Evolutionary conservation across 805 yeast species (phyloP).

Genomic region (Ogataea trehalophila): DNA sequence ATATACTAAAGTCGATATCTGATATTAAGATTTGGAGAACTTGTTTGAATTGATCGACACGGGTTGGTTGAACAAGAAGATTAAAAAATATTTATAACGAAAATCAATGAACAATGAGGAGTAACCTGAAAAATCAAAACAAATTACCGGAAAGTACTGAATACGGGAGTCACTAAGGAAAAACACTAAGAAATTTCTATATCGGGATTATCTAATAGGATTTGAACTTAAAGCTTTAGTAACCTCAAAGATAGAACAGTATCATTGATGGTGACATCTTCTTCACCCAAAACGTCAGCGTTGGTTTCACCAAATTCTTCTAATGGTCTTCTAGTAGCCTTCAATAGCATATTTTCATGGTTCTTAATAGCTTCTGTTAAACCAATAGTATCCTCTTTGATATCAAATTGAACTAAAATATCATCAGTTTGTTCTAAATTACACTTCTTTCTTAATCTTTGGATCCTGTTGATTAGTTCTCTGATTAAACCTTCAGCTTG

Average conservation of each 20-base stretch:
- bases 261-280: conserved; percentile 80
- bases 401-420: conserved; percentile 75
- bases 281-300: conserved; percentile 66
- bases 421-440: conserved; percentile 95
- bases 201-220: no score
- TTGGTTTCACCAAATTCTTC: conserved; percentile 41
- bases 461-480: conserved; percentile 94
- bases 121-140: no score
- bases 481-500: conserved; percentile 94
- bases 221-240: conserved; percentile 47
- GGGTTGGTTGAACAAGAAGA: no score
- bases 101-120: no score
- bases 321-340: conserved; percentile 69
- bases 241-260: conserved; percentile 75
- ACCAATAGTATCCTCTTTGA: conserved; percentile 65
- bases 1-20: no score
- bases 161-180: no score
- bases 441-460: conserved; percentile 93
- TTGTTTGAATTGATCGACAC: no score
- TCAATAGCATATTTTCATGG: conserved; percentile 66
- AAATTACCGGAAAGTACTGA: no score
- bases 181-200: no score
- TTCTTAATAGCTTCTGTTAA: conserved; percentile 55
- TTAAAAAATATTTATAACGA: no score
- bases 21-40: no score